Base-by-base conservation (phyloP, 768 basidiomycete species). In the Lentinus tigrinus region DNA sequence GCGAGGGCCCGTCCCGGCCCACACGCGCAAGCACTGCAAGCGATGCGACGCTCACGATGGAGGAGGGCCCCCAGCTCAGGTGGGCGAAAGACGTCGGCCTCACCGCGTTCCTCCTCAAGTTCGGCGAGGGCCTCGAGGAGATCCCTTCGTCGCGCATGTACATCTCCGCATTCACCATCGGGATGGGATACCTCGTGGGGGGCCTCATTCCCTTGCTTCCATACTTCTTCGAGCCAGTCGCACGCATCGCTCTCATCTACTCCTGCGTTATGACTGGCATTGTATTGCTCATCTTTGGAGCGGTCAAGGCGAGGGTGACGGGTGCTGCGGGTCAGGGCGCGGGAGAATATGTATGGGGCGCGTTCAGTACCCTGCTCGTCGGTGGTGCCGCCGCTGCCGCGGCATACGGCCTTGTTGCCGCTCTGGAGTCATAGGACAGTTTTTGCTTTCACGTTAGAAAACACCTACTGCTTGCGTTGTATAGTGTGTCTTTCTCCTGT, bases 91-190 rank as follows among this genome's bases (percentile, higher is more conserved):
- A 89, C 27, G 84, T 94, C 60, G 97, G 97, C 0, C 72, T 98
- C 38, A 95, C 96, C 0, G 85, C 94, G 2, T 99, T 99, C 76
- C 74, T 99, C 65, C 82, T 98, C 65, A 97, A 93, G 74, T 98
- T 98, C 64, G 95, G 95, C n/a, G 89, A 91, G 70, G 93, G 95
- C 17, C 69, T 97, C 51, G 95, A 97, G 81, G 96, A 98, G 73
- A 83, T 97, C 36, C 91, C 95, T 1, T 84, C 85, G 17, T 79
- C 80, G 21, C 83, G 97, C 26, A 78, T 97, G 62, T 98, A 94
- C 75, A 80, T 87, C 36, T 95, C 93, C 1, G 96, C 96, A 2
- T 81, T 96, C 63, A 98, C 96, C 0, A 98, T 99, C 69, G 97
- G 96, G 60, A 81, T 93, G 68, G 93, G 94, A 13, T 96, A 98